These are phyloP conservation scores for Daedaleopsis sinensis DNA, from an alignment of 768 basidiomycete genomes.

Conservation along the genomic window DNA sequence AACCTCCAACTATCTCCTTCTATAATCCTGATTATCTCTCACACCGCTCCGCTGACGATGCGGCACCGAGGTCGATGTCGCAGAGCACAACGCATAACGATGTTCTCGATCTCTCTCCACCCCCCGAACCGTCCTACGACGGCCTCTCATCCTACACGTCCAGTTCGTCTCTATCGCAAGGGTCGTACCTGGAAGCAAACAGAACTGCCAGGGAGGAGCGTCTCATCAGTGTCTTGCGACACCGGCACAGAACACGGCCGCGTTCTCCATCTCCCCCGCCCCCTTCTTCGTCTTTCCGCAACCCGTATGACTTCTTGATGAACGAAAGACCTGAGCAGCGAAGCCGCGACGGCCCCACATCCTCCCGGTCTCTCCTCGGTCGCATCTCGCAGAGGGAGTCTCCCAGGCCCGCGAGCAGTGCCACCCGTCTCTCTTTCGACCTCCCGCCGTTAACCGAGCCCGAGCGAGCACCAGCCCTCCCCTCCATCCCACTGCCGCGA, in stretches of 20 bases:
- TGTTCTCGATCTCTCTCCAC: background rate
- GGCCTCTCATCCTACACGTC: background rate
- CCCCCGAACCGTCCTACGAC: background rate
- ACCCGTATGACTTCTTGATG: background rate
- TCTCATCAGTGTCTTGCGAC: slow-evolving; percentile 2
- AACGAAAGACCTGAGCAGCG: background rate
- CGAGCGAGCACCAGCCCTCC: background rate
- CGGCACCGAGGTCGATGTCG: background rate
- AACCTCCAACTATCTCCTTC: no score
- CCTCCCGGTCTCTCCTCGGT: background rate
- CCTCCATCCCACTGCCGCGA: background rate
- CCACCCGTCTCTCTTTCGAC: slow-evolving; percentile 4
- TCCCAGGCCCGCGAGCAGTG: no score
- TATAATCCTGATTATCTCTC: no score
- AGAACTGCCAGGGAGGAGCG: background rate
- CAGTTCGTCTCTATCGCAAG: background rate
- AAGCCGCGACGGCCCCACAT: background rate
- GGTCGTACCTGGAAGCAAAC: background rate
- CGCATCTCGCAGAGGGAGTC: background rate
- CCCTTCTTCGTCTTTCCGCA: background rate
- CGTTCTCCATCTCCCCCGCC: background rate
- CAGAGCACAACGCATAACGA: background rate
- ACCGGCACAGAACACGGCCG: slow-evolving; percentile 2
- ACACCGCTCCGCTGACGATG: no score
- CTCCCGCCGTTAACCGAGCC: background rate